These are phyloP conservation scores for Alliaria petiolata DNA, from an alignment of 345 rosid genomes.

Conservation along the genomic window DNA sequence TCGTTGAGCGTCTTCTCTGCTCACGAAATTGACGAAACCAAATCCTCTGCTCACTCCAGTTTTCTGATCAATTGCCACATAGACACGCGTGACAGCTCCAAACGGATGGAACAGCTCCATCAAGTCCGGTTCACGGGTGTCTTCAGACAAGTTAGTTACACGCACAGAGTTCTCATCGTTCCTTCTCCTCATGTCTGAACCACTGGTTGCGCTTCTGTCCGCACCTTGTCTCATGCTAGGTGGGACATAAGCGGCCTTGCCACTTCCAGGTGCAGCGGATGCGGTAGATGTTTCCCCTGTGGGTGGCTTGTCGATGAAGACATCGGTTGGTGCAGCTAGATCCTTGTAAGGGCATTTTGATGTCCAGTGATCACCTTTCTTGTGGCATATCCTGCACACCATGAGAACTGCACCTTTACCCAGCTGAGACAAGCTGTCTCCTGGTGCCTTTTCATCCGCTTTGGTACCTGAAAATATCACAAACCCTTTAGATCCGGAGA, in stretches of 20 bases:
- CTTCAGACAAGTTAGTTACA: slow-evolving; percentile 83
- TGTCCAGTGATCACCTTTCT: slow-evolving; percentile 97
- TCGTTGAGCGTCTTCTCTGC: slow-evolving; percentile 80
- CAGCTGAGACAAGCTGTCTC: slow-evolving; percentile 62
- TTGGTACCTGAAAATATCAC: slow-evolving; percentile 51
- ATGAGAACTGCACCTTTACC: slow-evolving; percentile 75
- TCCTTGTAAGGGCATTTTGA: slow-evolving; percentile 88
- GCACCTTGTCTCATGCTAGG: slow-evolving; percentile 77
- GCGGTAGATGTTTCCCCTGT: slow-evolving; percentile 41
- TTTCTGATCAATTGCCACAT: slow-evolving; percentile 87
- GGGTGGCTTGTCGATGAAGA: slow-evolving; percentile 58
- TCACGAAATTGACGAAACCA: slow-evolving; percentile 83
- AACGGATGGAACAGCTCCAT: slow-evolving; percentile 79
- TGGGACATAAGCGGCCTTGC: slow-evolving; percentile 69
- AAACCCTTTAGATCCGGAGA: not conserved
- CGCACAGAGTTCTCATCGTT: slow-evolving; percentile 91
- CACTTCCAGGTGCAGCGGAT: slow-evolving; percentile 40
- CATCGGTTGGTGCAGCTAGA: slow-evolving; percentile 55
- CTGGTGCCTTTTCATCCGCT: slow-evolving; percentile 56
- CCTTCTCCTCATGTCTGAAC: slow-evolving; percentile 88
- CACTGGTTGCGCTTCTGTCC: slow-evolving; percentile 41
- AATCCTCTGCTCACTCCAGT: slow-evolving; percentile 89
- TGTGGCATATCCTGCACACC: slow-evolving; percentile 84
- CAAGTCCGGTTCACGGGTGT: slow-evolving; percentile 80
- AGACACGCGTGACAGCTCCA: slow-evolving; percentile 76